These are phyloP conservation scores for Coprinopsis strossmayeri DNA, from an alignment of 768 basidiomycete genomes.

Conservation along the genomic window DNA sequence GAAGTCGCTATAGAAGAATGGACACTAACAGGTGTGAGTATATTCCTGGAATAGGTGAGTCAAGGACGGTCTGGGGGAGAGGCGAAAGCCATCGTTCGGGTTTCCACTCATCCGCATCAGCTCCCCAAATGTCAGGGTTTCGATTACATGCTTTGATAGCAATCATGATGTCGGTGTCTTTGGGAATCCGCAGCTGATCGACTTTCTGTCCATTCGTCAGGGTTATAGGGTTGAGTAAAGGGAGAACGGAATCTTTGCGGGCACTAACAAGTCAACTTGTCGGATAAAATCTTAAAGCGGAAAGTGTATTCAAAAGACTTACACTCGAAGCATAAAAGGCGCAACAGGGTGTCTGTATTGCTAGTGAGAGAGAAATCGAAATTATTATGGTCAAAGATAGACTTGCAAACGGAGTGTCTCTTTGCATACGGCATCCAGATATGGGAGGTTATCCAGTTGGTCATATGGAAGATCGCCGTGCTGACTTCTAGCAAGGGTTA, in stretches of 20 bases:
- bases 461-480: conserved; percentile 28
- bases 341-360: conserved; percentile 19
- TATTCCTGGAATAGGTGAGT: conserved; percentile 34
- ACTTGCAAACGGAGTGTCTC: conserved; percentile 33
- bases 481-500: conserved; percentile 21
- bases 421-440: conserved; percentile 33
- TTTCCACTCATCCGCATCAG: conserved; percentile 40
- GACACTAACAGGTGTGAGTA: conserved; percentile 32
- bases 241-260: conserved; percentile 20
- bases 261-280: conserved; percentile 1
- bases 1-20: neutral
- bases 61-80: conserved; percentile 19
- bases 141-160: conserved; percentile 3
- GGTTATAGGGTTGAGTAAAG: conserved; percentile 27
- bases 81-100: conserved; percentile 41
- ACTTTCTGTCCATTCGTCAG: conserved; percentile 26
- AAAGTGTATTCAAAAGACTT: conserved; percentile 1
- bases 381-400: no score
- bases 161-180: conserved; percentile 23
- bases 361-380: neutral
- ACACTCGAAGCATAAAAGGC: conserved; percentile 17
- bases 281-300: neutral
- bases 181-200: conserved; percentile 29
- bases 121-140: conserved; percentile 14
- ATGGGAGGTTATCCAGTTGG: conserved; percentile 27